A percentile compares a stretch with the other conserved stretches of the same genome.
phyloP scores from a whole-genome alignment of 2,329 filamentous ascomycete species.

The Botrytis tulipae region DNA sequence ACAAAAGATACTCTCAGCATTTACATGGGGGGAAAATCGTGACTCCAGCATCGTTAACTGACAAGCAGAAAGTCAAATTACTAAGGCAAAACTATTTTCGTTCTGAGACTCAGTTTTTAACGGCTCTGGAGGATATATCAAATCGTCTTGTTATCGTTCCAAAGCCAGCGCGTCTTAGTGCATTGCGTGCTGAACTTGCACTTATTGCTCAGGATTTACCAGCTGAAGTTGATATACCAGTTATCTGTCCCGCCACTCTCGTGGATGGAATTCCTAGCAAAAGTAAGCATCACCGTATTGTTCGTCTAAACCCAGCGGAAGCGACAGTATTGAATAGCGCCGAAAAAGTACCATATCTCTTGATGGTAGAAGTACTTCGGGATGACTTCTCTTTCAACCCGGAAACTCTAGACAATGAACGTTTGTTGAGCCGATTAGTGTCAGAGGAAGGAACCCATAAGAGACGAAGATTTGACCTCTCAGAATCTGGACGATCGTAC shows the following conservation, averaged over 20 bases:
- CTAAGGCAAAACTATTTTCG: slow-evolving; percentile 80
- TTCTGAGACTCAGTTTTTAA: slow-evolving; percentile 76
- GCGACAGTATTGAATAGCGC: slow-evolving; percentile 84
- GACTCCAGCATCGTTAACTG: slow-evolving; percentile 60
- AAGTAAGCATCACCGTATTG: slow-evolving; percentile 78
- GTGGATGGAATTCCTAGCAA: slow-evolving; percentile 70
- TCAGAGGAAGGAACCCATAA: slow-evolving; percentile 53
- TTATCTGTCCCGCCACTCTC: slow-evolving; percentile 74
- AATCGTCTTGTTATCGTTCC: slow-evolving; percentile 80
- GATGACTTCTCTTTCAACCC: slow-evolving; percentile 85
- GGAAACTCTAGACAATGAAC: slow-evolving; percentile 68
- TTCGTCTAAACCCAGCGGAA: slow-evolving; percentile 79
- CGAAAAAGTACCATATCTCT: slow-evolving; percentile 78
- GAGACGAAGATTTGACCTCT: slow-evolving; percentile 65
- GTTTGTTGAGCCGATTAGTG: slow-evolving; percentile 58
- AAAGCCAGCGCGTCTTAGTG: slow-evolving; percentile 77
- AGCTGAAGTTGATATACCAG: slow-evolving; percentile 78
- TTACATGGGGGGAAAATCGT: slow-evolving; percentile 55
- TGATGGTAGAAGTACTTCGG: slow-evolving; percentile 79
- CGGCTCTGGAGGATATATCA: slow-evolving; percentile 78
- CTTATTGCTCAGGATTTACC: slow-evolving; percentile 78
- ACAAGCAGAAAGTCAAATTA: slow-evolving; percentile 66
- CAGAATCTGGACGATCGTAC: slow-evolving; percentile 58
- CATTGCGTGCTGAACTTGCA: slow-evolving; percentile 75
- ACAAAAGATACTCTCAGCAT: slow-evolving; percentile 52